Evolutionary conservation across 805 yeast species (phyloP), one percentile per base, ranked within the genome.

Genomic region (Ascoidea rubescens): DNA sequence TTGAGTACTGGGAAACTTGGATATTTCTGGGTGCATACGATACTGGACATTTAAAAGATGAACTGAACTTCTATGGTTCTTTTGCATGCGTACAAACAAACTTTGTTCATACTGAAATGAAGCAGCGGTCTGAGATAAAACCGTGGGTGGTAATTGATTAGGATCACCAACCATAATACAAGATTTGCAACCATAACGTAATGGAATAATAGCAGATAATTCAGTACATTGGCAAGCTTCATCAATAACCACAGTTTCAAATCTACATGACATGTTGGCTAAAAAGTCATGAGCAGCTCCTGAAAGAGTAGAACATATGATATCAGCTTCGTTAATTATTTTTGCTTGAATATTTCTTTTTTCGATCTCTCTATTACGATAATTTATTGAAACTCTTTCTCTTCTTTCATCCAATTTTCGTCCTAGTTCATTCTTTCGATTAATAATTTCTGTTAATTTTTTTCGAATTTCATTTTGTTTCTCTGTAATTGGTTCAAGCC

Each of bases 111-210:
- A 93, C 47, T 79, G 78, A 59, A 73, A 77, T 4, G 78, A 71
- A 1, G 95, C 83, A 1, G 99, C 98, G 12, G 80, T 83, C 59
- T 85, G 89, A 0, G 97, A 91, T 17, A 93, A 68, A 8, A 91
- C 98, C 0, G 99, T 91, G 0, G 99, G 99, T 0, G 99, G 99
- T 56, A 93, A 74, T 68, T 93, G 99, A 64, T 93, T 90, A 1
- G 98, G 98, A 69, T 93, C 99, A 64, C 99, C 99, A 48, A 93
- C 99, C 95, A 93, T 85, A 49, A 93, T 84, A 69, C 98, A 91
- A 52, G 81, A 79, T 54, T 75, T 81, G 60, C 95, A 86, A 1
- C 98, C 98, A 64, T 90, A 93, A 61, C 95, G 73, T 57, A 93
- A 70, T 0, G 99, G 99, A 59, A 91, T 91, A 31, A 93, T 76